These are phyloP conservation scores for Aquilaria yunnanensis DNA, from an alignment of 345 rosid genomes.

Conservation along the genomic window DNA sequence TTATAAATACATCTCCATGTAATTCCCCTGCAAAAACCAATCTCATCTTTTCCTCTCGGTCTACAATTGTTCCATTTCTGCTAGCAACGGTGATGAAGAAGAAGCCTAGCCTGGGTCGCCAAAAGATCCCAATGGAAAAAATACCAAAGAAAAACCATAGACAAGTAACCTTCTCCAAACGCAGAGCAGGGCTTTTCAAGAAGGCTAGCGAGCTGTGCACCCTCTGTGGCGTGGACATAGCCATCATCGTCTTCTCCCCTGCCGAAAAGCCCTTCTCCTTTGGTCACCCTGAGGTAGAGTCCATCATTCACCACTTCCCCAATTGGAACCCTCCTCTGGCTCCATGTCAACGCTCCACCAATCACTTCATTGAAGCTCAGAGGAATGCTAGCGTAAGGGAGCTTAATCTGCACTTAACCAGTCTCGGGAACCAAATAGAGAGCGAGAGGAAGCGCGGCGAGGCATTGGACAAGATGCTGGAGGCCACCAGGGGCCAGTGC, in stretches of 20 bases:
- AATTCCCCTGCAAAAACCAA: too few relatives aligned
- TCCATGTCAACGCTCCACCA: neutral
- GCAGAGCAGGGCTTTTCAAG: slow-evolving; percentile 42
- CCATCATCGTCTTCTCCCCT: slow-evolving; percentile 40
- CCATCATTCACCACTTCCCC: slow-evolving; percentile 25
- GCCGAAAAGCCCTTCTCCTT: slow-evolving; percentile 48
- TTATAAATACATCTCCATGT: slow-evolving; percentile 7
- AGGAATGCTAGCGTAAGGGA: slow-evolving; percentile 33
- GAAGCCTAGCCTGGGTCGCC: slow-evolving; percentile 24
- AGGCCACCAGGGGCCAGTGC: slow-evolving; percentile 18
- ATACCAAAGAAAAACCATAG: slow-evolving; percentile 28
- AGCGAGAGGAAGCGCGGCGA: slow-evolving; percentile 33
- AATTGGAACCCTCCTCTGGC: slow-evolving; percentile 6
- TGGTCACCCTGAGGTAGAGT: slow-evolving; percentile 47
- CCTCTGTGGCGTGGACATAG: slow-evolving; percentile 36
- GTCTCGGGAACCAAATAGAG: slow-evolving; percentile 35
- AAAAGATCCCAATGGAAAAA: slow-evolving; percentile 18
- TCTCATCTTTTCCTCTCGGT: neutral
- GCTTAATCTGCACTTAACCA: slow-evolving; percentile 28
- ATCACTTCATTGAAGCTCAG: slow-evolving; percentile 27
- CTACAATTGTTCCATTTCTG: neutral
- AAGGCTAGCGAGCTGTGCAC: slow-evolving; percentile 55
- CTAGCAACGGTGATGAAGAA: slow-evolving; percentile 9
- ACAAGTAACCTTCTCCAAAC: slow-evolving; percentile 61
- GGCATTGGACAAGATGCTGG: slow-evolving; percentile 27